Conservation (phyloP, 345 rosid species). For the Hibiscus tridactylites region DNA sequence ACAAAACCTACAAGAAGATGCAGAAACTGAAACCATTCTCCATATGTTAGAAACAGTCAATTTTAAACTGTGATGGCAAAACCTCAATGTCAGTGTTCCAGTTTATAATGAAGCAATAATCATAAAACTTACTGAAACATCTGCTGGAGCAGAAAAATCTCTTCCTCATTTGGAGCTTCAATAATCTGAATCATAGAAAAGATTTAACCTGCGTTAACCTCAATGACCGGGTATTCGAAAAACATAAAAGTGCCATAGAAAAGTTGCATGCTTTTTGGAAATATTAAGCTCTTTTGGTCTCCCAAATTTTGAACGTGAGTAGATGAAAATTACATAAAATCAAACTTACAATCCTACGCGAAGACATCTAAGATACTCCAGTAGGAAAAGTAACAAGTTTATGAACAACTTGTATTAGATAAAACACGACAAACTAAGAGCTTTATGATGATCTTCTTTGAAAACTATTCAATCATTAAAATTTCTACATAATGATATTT, state of each 20-base stretch:
- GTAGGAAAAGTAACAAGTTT: background rate
- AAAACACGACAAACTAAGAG: background rate
- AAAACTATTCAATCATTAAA: background rate
- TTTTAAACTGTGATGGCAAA: background rate
- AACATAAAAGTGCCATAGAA: conserved; percentile 3
- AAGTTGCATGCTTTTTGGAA: background rate
- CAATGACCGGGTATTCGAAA: conserved; percentile 11
- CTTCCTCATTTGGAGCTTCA: conserved; percentile 90
- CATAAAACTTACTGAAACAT: conserved; percentile 63
- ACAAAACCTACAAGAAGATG: conserved; percentile 2
- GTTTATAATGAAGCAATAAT: conserved; percentile 3
- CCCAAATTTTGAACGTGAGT: background rate
- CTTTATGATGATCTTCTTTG: background rate
- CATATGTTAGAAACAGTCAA: background rate
- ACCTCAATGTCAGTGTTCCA: background rate
- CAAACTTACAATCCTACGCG: background rate
- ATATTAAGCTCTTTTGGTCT: no score
- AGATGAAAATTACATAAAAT: background rate
- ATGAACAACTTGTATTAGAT: background rate
- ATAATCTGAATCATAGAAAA: conserved; percentile 65
- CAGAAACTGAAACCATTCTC: background rate
- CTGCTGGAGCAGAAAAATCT: conserved; percentile 72
- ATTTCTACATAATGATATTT: background rate
- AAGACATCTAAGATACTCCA: background rate
- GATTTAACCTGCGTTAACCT: conserved; percentile 14